Base-by-base conservation (phyloP, 163 green algal genomes). In the Volvox carteri region DNA sequence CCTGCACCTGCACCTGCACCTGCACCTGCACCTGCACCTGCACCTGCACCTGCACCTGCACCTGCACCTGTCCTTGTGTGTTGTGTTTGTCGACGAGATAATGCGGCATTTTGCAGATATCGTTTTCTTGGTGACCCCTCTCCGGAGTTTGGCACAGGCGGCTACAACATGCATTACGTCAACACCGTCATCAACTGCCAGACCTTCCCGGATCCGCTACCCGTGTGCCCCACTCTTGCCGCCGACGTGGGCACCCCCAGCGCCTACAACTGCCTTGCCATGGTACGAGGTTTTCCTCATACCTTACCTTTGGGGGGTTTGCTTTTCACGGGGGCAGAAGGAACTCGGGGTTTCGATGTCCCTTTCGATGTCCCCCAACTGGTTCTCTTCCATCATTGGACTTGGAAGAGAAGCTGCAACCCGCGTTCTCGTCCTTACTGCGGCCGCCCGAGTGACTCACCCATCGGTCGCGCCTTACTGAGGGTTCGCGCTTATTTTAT, bases 141-240 rank as follows among this genome's bases (percentile, higher is more conserved):
- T 8, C 79, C 79, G 58, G 60, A 86, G 60, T 87, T 78, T 33
- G 65, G 65, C 65, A 70, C 80, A 33, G 80, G 80, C 62, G 65
- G 44, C n/a, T 87, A 87, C 80, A 41, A 18, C 44, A 68, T 87
- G 80, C 33, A 50, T 21, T 87, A 87, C 80, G 3, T 79, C 23
- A 87, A 87, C 80, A 87, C 44, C 25, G 8, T 23, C 44, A 79
- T 87, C 30, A 62, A 67, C 30, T 87, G 80, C 62, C 80, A 79
- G 80, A 54, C 62, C 6, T 87, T 68, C 80, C 1, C 80, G 62
- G 52, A 54, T 62, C 80, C 80, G 39, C 4, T 87, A 39, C 80
- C 80, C 30, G 25, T 25, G 30, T 87, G 80, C 80, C 21, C 62
- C 62, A 78, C 60, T 0, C 79, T 86, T n/a, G 18, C 48, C 28